phyloP scores from a whole-genome alignment of 352 stramenopile genomes.

The Globisporangium carolinianum region DNA sequence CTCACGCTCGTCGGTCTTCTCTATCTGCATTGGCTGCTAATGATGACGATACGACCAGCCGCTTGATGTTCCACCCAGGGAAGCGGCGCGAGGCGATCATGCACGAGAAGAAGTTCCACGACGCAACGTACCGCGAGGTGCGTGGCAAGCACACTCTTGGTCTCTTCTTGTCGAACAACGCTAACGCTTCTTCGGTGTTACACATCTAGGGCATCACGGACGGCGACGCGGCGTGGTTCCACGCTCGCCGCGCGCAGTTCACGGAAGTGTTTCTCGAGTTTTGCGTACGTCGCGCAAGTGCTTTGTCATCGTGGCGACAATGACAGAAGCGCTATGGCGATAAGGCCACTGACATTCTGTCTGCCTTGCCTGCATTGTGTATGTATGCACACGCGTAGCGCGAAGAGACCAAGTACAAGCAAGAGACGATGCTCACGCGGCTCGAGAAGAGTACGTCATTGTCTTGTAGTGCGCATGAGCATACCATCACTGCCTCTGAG shows the following conservation, averaged over 20 bases:
- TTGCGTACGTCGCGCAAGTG: constrained; percentile 25
- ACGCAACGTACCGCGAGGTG: constrained; percentile 48
- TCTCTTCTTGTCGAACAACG: neutral
- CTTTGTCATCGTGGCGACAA: neutral
- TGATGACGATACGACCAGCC: constrained; percentile 15
- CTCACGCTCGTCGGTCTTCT: no score
- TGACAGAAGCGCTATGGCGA: no score
- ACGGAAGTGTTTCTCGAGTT: constrained; percentile 52
- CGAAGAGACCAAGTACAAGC: constrained; percentile 71
- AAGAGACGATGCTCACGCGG: constrained; percentile 62
- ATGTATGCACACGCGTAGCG: constrained; percentile 18
- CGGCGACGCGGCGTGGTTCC: constrained; percentile 45
- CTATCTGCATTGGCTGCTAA: constrained; percentile 1
- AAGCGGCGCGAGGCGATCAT: constrained; percentile 57
- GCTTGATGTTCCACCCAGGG: constrained; percentile 58
- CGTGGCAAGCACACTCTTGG: no score
- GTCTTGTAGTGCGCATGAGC: neutral
- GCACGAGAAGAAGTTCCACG: constrained; percentile 63
- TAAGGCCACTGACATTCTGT: no score
- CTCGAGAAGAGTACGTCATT: constrained; percentile 51
- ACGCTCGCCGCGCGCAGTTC: constrained; percentile 35
- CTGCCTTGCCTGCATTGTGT: neutral
- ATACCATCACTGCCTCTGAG: neutral
- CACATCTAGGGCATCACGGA: constrained; percentile 18
- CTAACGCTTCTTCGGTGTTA: neutral